Percentiles rank a stretch among this genome's conserved stretches.
Conservation (phyloP, 495 filamentous ascomycete species). For the Aeminium ludgeri region DNA sequence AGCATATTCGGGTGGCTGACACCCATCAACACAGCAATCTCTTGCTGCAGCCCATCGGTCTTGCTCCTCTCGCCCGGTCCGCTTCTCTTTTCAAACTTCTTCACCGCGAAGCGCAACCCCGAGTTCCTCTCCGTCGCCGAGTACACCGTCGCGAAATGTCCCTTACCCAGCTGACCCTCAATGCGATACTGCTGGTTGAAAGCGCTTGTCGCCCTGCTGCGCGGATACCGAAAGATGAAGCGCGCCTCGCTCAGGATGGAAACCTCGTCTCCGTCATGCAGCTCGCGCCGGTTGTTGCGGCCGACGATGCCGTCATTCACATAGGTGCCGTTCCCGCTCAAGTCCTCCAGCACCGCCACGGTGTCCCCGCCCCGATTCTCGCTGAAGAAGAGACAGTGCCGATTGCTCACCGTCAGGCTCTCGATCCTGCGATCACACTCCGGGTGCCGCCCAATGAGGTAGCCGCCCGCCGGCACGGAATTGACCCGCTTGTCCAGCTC, state of each 20-base stretch:
- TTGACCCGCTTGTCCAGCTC: slow-evolving; percentile 41
- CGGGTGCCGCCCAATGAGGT: slow-evolving; percentile 77
- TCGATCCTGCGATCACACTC: slow-evolving; percentile 80
- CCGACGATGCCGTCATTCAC: slow-evolving; percentile 85
- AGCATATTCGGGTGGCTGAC: slow-evolving; percentile 92
- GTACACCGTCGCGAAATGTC: slow-evolving; percentile 92
- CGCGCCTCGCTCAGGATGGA: slow-evolving; percentile 64
- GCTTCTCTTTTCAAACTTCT: slow-evolving; percentile 72
- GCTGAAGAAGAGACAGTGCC: slow-evolving; percentile 78
- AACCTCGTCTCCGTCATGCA: slow-evolving; percentile 79
- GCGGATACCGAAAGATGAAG: slow-evolving; percentile 82
- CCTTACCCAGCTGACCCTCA: slow-evolving; percentile 78
- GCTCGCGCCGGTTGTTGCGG: slow-evolving; percentile 75
- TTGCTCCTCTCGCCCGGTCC: slow-evolving; percentile 66
- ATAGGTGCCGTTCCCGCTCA: slow-evolving; percentile 93
- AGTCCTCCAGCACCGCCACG: slow-evolving; percentile 73
- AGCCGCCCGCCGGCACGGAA: slow-evolving; percentile 56
- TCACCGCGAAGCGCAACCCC: slow-evolving; percentile 76
- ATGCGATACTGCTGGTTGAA: slow-evolving; percentile 80
- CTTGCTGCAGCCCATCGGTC: slow-evolving; percentile 74
- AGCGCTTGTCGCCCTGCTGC: slow-evolving; percentile 49
- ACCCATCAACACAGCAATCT: slow-evolving; percentile 89
- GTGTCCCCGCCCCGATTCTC: slow-evolving; percentile 69
- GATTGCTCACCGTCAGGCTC: slow-evolving; percentile 78
- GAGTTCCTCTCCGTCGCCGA: slow-evolving; percentile 73